Evolutionary conservation across 768 basidiomycete genomes (phyloP), one percentile per base, ranked within the genome.

Genomic region (Naganishia randhawae): DNA sequence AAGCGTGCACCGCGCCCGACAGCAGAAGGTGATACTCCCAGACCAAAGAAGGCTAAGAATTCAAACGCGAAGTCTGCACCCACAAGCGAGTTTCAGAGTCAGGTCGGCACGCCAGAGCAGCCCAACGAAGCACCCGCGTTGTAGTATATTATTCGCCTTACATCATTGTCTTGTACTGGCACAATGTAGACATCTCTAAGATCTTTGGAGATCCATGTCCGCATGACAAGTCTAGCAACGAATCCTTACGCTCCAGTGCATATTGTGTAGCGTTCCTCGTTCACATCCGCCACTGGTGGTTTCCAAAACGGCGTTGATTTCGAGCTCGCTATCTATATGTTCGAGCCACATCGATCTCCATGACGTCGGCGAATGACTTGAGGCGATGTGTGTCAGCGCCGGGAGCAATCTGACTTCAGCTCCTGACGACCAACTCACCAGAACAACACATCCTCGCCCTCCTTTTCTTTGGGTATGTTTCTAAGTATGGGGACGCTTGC

Each of bases 61-160:
- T 14, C 37, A 27, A 17, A 35, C 37, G 57, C 39, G 41, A 61
- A 61, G 25, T 61, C 37, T 5, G 57, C 14, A 29, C 57, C 37
- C 1, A 16, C 57, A 25, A 61, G 37, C 57, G 37, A 42, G n/a
- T 27, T 41, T 9, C 57, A 17, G 13, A 61, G 57, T 19, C 37
- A 39, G 37, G 22, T 39, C 33, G 57, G 37, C 16, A 61, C 57
- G n/a, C 57, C 57, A 39, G 57, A 61, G 27, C 57, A 61, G 57
- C 57, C 10, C 2, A 25, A 13, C 22, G 57, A 61, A 13, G 22
- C n/a, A 14, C 25, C 39, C 7, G 25, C 5, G 14, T 25, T 41
- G 57, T 61, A 61, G 57, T 39, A 48, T 22, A 22, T 48, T n/a
- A n/a, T n/a, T n/a, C n/a, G n/a, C n/a, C n/a, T n/a, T n/a, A n/a